Evolutionary conservation across 2,329 filamentous ascomycete genomes (phyloP), one percentile per base, ranked within the genome.

Genomic region (Claviceps cyperi): DNA sequence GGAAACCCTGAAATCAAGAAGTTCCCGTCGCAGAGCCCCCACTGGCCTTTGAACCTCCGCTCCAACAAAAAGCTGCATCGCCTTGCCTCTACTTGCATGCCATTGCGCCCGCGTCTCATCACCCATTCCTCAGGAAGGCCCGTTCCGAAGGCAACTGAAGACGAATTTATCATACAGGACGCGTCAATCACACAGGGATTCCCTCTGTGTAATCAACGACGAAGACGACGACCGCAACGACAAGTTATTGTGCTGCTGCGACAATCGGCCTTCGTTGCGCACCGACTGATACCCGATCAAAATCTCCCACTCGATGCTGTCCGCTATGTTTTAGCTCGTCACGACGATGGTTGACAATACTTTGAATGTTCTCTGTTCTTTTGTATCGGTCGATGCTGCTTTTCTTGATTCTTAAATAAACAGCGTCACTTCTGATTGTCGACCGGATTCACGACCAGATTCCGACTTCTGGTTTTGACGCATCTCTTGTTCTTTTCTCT

Each of bases 311-410:
- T 48, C 21, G 32, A 46, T 44, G 39, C 49, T 49, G 15, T 35
- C 44, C 44, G 28, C 44, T 37, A 69, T 66, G 64, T 64, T 57
- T 62, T 44, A 58, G 62, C 58, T 61, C 60, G 62, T 64, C 60
- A 70, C 70, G 65, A 77, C 74, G 65, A 78, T 78, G 75, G 76
- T 70, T 71, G 71, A 67, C 71, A 66, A 68, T 66, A 69, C 67
- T 66, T 65, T 64, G 59, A 66, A 67, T 64, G 70, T 68, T 64
- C 68, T 66, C 64, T 69, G 60, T 62, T 60, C 69, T 74, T 68
- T 68, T 69, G 72, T 68, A 65, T 68, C 72, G 68, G 73, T 74
- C 67, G 69, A 70, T 69, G 73, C 71, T 67, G 65, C 69, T 72
- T 72, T 67, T 69, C 70, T 67, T 57, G 58, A 59, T 59, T 56